Evolutionary conservation across 192 early-diverging fungal species (phyloP).

Genomic region (Podila verticillata): DNA sequence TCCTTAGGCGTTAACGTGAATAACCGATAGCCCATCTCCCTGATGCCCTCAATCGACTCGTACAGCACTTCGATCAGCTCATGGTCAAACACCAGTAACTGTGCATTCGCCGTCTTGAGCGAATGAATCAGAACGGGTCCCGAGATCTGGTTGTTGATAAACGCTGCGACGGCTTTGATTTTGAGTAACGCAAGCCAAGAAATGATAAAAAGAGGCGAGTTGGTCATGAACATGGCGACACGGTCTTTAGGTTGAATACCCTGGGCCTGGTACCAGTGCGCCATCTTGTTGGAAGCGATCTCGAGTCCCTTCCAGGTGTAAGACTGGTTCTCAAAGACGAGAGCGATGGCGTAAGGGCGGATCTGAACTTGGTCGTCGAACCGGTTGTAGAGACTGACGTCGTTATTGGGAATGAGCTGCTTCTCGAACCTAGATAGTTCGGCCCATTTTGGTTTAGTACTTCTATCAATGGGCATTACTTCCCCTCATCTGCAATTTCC

Average conservation of each 20-base stretch:
- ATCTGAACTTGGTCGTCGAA: conserved; percentile 28
- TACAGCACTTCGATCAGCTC: conserved; percentile 20
- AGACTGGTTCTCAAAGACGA: conserved; percentile 53
- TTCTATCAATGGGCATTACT: background rate
- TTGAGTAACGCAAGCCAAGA: conserved; percentile 63
- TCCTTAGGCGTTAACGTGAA: conserved; percentile 32
- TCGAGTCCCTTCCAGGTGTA: conserved; percentile 59
- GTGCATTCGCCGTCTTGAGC: conserved; percentile 49
- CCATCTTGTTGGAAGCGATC: conserved; percentile 34
- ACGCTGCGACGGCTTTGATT: conserved; percentile 61
- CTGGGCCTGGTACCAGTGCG: conserved; percentile 36
- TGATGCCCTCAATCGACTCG: conserved; percentile 28
- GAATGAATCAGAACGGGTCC: conserved; percentile 52
- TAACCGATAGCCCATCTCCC: conserved; percentile 27
- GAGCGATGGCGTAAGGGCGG: conserved; percentile 22
- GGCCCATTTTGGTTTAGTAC: too few relatives aligned
- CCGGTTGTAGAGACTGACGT: conserved; percentile 31
- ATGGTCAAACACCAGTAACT: conserved; percentile 56
- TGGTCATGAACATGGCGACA: conserved; percentile 68
- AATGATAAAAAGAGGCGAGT: conserved; percentile 66
- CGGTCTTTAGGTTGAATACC: conserved; percentile 30
- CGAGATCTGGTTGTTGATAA: conserved; percentile 70
- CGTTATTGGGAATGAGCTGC: conserved; percentile 16
- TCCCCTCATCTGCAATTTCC: background rate
- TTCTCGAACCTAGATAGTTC: conserved; percentile 12